Evolutionary conservation across 2,329 filamentous ascomycete species (phyloP).

Genomic region (Rutstroemia sp.): DNA sequence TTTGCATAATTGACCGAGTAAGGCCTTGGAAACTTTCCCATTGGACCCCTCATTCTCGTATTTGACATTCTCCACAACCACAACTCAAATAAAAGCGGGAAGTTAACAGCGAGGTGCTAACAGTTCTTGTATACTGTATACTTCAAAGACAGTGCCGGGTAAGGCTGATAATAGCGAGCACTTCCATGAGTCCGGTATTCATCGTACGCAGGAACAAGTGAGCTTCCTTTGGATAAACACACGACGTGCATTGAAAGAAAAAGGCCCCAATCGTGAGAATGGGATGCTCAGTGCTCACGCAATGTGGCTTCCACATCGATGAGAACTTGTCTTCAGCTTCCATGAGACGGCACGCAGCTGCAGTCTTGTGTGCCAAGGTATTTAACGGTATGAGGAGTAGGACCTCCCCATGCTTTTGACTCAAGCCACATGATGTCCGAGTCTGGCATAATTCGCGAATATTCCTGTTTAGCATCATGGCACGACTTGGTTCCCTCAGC

Average conservation of each 20-base stretch:
- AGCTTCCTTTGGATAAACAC: neutral
- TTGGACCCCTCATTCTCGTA: neutral
- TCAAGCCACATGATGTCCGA: slow-evolving; percentile 5
- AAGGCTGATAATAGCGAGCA: slow-evolving; percentile 8
- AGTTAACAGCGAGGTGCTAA: neutral
- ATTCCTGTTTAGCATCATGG: slow-evolving; percentile 1
- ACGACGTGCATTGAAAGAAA: neutral
- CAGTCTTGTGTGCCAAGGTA: neutral
- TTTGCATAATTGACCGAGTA: slow-evolving; percentile 7
- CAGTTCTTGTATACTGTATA: neutral
- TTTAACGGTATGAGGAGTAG: neutral
- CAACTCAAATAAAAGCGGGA: neutral
- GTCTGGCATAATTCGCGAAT: slow-evolving; percentile 2
- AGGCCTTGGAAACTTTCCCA: neutral
- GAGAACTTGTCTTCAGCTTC: neutral
- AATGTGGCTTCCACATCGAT: neutral
- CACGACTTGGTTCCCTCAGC: neutral
- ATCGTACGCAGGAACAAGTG: slow-evolving; percentile 6
- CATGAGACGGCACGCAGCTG: neutral
- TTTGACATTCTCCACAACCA: neutral
- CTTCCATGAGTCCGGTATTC: neutral
- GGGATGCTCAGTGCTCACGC: neutral
- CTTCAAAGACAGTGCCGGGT: neutral
- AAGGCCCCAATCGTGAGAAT: neutral
- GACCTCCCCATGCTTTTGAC: neutral